These are phyloP conservation scores for Wallacemonas sp. DNA, from an alignment of 208 protist genomes.

Conservation along the genomic window DNA sequence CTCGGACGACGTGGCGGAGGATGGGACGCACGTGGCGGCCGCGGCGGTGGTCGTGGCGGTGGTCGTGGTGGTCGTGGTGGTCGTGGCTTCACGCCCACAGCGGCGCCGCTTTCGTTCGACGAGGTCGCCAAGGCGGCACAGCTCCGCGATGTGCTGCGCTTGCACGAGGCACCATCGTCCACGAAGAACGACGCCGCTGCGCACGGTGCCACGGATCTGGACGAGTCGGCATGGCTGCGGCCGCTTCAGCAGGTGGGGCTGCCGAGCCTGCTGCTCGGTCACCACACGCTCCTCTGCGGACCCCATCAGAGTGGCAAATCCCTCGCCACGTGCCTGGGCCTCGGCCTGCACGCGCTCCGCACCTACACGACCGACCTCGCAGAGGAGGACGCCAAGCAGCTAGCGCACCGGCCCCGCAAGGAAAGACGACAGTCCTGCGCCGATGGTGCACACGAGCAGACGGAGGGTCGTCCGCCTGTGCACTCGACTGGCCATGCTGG, in stretches of 20 bases:
- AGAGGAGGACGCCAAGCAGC: neutral
- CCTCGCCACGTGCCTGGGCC: conserved; percentile 47
- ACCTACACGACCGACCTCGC: conserved; percentile 1
- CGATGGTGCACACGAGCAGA: too few relatives aligned
- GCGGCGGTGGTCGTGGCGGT: neutral
- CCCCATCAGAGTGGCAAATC: conserved; percentile 63
- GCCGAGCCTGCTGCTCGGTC: conserved; percentile 60
- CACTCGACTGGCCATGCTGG: neutral
- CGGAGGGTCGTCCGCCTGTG: too few relatives aligned
- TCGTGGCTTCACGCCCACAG: neutral
- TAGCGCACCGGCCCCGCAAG: neutral
- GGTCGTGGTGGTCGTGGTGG: neutral
- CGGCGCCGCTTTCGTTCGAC: conserved; percentile 7
- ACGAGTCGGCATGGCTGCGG: conserved; percentile 17
- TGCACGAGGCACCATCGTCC: neutral
- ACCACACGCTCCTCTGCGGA: conserved; percentile 64
- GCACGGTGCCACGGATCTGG: neutral
- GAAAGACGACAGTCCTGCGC: too few relatives aligned
- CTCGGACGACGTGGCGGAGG: conserved; percentile 10
- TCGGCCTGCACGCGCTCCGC: conserved; percentile 27
- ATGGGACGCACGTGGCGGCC: neutral
- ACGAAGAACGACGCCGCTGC: neutral
- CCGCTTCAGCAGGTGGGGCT: conserved; percentile 65
- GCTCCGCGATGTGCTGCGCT: conserved; percentile 7
- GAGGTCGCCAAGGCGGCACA: conserved; percentile 7